phyloP scores from a whole-genome alignment of 2,329 filamentous ascomycete species.

The Aureobasidium lini region DNA sequence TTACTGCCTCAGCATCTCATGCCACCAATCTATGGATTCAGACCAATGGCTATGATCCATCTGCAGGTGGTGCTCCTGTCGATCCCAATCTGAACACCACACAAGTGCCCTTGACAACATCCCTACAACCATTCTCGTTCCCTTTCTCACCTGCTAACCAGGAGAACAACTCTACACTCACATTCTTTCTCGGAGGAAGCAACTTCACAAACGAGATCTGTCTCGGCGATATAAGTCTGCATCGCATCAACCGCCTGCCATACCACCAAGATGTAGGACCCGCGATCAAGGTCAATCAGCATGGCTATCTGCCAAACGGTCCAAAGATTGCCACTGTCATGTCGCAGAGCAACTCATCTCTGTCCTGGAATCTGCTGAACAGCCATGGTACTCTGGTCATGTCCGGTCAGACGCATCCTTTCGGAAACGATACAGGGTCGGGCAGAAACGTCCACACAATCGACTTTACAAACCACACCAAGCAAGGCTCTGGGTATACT shows the following conservation, averaged over 20 bases:
- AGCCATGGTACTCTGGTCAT: background rate
- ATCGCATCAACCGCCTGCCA: conserved; percentile 13
- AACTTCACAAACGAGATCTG: conserved; percentile 4
- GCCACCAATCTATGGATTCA: conserved; percentile 11
- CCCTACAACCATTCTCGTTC: conserved; percentile 1
- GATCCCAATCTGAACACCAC: conserved; percentile 14
- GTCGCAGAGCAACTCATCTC: background rate
- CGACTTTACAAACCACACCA: conserved; percentile 5
- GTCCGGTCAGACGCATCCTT: background rate
- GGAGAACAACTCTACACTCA: conserved; percentile 9
- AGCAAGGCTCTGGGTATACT: background rate
- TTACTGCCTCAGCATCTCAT: conserved; percentile 12
- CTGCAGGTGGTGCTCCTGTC: conserved; percentile 10
- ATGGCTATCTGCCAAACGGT: conserved; percentile 13
- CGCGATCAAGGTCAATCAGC: conserved; percentile 14
- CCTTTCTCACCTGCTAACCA: conserved; percentile 15
- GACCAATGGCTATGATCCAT: conserved; percentile 7
- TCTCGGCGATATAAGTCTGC: conserved; percentile 7
- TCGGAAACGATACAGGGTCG: conserved; percentile 12
- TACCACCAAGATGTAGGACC: conserved; percentile 13
- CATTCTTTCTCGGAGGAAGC: conserved; percentile 10
- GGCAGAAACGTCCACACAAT: conserved; percentile 10
- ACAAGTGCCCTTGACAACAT: conserved; percentile 2
- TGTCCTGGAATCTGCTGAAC: conserved; percentile 7
- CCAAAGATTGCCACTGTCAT: conserved; percentile 13